These are phyloP conservation scores for Picochlorum sp. DNA, from an alignment of 139 green algal species.

Conservation along the genomic window DNA sequence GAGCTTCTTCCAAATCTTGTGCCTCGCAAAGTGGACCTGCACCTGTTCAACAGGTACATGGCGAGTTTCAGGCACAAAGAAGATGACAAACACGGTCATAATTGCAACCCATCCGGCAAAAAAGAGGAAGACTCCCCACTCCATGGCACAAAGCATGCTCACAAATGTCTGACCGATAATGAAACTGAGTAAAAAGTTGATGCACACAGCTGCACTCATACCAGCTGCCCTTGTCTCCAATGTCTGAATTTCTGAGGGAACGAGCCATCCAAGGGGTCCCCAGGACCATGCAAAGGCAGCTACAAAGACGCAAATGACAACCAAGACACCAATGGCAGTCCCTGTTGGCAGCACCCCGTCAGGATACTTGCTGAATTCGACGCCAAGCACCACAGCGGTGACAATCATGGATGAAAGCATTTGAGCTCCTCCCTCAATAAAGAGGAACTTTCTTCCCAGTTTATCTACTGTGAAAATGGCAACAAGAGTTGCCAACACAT, in stretches of 20 bases:
- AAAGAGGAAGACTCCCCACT: conserved; percentile 60
- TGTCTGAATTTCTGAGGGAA: conserved; percentile 49
- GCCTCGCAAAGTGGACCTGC: conserved; percentile 24
- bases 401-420: conserved; percentile 38
- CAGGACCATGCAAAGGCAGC: conserved; percentile 66
- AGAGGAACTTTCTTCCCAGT: conserved; percentile 36
- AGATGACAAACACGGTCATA: conserved; percentile 48
- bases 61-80: conserved; percentile 63
- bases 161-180: conserved; percentile 65
- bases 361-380: conserved; percentile 26
- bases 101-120: conserved; percentile 54
- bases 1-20: conserved; percentile 31
- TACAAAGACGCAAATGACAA: conserved; percentile 66
- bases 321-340: conserved; percentile 34
- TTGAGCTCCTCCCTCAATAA: conserved; percentile 44
- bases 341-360: conserved; percentile 14
- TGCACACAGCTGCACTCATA: conserved; percentile 30
- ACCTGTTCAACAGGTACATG: conserved; percentile 51
- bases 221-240: conserved; percentile 40
- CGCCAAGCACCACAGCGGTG: conserved; percentile 30
- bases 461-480: conserved; percentile 47
- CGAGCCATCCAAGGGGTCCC: conserved; percentile 65
- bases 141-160: conserved; percentile 51
- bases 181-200: conserved; percentile 61
- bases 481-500: conserved; percentile 46